These are phyloP conservation scores for Xerocomus cyaneibrunnescens DNA, from an alignment of 1,284 basidiomycete species.

Conservation along the genomic window DNA sequence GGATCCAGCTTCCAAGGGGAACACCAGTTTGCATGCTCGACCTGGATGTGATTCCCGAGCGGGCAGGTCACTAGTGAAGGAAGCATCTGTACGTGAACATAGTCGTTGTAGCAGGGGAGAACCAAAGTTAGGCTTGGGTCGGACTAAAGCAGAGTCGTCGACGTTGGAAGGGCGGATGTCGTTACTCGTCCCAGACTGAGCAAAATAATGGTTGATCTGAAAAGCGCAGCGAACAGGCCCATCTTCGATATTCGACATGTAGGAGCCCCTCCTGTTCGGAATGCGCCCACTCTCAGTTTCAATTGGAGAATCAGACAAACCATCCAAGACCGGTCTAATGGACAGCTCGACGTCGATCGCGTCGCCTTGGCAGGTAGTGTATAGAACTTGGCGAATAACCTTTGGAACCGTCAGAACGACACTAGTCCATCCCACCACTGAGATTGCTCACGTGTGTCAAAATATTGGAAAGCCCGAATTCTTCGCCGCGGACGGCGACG, in stretches of 20 bases:
- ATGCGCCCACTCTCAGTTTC: slow-evolving; percentile 19
- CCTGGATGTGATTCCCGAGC: slow-evolving; percentile 44
- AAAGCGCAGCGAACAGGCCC: slow-evolving; percentile 51
- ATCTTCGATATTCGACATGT: slow-evolving; percentile 28
- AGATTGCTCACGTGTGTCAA: slow-evolving; percentile 73
- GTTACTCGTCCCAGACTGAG: slow-evolving; percentile 13
- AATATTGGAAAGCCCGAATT: slow-evolving; percentile 77
- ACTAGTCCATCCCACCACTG: slow-evolving; percentile 3
- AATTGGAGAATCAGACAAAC: slow-evolving; percentile 23
- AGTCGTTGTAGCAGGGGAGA: slow-evolving; percentile 65
- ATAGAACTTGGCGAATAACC: slow-evolving; percentile 84
- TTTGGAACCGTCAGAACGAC: slow-evolving; percentile 37
- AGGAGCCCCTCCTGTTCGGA: slow-evolving; percentile 28
- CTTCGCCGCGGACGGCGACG: slow-evolving; percentile 81
- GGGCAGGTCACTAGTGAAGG: slow-evolving; percentile 50
- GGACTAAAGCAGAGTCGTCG: slow-evolving; percentile 20
- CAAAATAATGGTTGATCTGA: slow-evolving; percentile 46
- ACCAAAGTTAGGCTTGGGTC: slow-evolving; percentile 57
- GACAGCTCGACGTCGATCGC: slow-evolving; percentile 89
- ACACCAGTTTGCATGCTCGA: slow-evolving; percentile 53
- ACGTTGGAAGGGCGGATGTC: slow-evolving; percentile 31
- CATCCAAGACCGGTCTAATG: slow-evolving; percentile 39
- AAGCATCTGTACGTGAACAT: slow-evolving; percentile 64
- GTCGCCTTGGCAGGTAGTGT: slow-evolving; percentile 67
- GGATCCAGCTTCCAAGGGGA: slow-evolving; percentile 57